Evolutionary conservation across 805 yeast species (phyloP).

Genomic region (Nakazawaea laoshanensis): DNA sequence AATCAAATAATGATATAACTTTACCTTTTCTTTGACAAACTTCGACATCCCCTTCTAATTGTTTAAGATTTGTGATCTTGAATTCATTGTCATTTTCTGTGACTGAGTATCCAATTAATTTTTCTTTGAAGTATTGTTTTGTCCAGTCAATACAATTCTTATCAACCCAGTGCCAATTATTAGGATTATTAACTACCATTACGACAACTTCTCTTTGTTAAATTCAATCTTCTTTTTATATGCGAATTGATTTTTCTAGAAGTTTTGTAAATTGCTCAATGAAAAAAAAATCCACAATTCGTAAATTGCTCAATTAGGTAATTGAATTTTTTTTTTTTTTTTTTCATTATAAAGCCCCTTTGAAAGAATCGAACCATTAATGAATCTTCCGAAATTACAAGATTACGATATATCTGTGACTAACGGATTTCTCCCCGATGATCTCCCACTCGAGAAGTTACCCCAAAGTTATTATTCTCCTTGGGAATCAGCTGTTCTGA

Average conservation of each 20-base stretch:
- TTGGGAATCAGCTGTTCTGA: slow-evolving; percentile 68
- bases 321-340: too few relatives aligned
- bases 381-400: slow-evolving; percentile 35
- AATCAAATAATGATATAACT: slow-evolving; percentile 84
- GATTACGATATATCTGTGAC: slow-evolving; percentile 64
- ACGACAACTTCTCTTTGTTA: too few relatives aligned
- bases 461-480: slow-evolving; percentile 56
- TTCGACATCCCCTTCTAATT: slow-evolving; percentile 91
- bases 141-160: slow-evolving; percentile 95
- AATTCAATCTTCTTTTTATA: too few relatives aligned
- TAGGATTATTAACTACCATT: slow-evolving; percentile 95
- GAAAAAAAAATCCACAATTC: too few relatives aligned
- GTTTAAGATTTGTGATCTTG: slow-evolving; percentile 35
- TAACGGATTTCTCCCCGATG: slow-evolving; percentile 75
- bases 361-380: too few relatives aligned
- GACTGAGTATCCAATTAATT: slow-evolving; percentile 40
- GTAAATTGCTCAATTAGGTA: too few relatives aligned
- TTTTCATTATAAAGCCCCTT: too few relatives aligned
- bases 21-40: slow-evolving; percentile 97
- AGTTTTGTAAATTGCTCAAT: too few relatives aligned
- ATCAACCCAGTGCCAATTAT: slow-evolving; percentile 99
- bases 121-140: slow-evolving; percentile 58
- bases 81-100: slow-evolving; percentile 22
- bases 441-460: slow-evolving; percentile 51
- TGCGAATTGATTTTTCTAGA: too few relatives aligned